These are phyloP conservation scores for Colletotrichum navitas DNA, from an alignment of 2,329 filamentous ascomycete species.

Conservation along the genomic window DNA sequence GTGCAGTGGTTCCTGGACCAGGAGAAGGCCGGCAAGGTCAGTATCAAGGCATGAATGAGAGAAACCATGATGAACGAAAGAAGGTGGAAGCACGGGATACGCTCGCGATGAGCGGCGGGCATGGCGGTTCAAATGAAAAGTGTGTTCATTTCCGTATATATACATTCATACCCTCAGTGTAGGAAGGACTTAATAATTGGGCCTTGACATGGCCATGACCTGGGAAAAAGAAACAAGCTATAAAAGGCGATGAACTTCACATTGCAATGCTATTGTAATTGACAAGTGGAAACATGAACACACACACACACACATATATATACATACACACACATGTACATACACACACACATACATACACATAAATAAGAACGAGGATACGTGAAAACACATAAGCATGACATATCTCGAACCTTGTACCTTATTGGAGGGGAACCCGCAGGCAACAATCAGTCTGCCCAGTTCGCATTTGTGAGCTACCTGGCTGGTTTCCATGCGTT, in stretches of 20 bases:
- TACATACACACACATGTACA: too few species aligned
- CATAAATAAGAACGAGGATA: background rate
- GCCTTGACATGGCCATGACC: background rate
- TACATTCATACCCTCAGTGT: slow-evolving; percentile 12
- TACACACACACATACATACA: background rate
- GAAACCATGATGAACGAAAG: background rate
- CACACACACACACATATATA: background rate
- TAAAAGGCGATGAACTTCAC: background rate
- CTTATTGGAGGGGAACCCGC: slow-evolving; percentile 20
- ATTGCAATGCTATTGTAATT: background rate
- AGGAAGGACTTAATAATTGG: slow-evolving; percentile 26
- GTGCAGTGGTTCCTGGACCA: slow-evolving; percentile 68
- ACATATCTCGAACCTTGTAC: background rate
- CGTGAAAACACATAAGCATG: background rate
- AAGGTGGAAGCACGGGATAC: background rate
- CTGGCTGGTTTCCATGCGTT: slow-evolving; percentile 15
- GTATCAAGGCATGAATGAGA: slow-evolving; percentile 35
- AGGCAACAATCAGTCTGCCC: slow-evolving; percentile 22
- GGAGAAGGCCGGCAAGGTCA: slow-evolving; percentile 53
- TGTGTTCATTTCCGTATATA: slow-evolving; percentile 2
- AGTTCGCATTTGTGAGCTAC: slow-evolving; percentile 28
- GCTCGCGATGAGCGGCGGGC: background rate
- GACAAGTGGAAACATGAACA: background rate
- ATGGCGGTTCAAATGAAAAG: slow-evolving; percentile 14
- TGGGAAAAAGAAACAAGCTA: background rate